Evolutionary conservation across 345 rosid genomes (phyloP).

Genomic region (Rhizophora mangle): DNA sequence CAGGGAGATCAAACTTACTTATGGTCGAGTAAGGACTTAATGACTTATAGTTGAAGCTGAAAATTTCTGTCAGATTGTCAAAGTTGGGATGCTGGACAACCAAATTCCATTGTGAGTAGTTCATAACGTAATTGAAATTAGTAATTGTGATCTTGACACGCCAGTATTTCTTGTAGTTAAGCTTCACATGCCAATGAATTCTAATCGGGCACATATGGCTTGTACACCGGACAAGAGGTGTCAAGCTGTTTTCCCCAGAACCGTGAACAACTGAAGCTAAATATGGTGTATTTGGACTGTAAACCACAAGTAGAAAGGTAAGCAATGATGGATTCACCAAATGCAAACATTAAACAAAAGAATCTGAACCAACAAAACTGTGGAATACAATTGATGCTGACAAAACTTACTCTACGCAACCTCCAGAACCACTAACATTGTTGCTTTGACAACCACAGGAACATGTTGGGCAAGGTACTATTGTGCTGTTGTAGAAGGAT

Average conservation of each 20-base stretch:
- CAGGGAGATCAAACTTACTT: conserved; percentile 47
- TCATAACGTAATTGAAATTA: conserved; percentile 81
- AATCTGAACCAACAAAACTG: not conserved
- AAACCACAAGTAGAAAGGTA: conserved; percentile 12
- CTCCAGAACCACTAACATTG: conserved; percentile 33
- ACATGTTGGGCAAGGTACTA: conserved; percentile 74
- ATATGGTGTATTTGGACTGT: conserved; percentile 57
- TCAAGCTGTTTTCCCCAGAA: conserved; percentile 34
- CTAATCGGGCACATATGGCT: conserved; percentile 85
- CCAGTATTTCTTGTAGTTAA: conserved; percentile 88
- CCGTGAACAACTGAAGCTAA: conserved; percentile 60
- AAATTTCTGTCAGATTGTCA: conserved; percentile 67
- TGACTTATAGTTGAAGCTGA: conserved; percentile 68
- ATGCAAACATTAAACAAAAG: not conserved
- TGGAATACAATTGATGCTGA: not conserved
- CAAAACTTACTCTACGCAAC: conserved; percentile 75
- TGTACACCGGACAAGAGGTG: conserved; percentile 72
- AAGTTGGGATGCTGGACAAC: conserved; percentile 87
- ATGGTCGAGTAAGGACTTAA: conserved; percentile 53
- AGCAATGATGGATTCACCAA: not conserved
- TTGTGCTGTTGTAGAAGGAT: conserved; percentile 69
- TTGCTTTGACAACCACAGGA: conserved; percentile 80
- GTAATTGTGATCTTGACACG: conserved; percentile 73
- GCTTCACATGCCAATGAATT: conserved; percentile 92
- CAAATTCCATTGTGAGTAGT: conserved; percentile 78